Evolutionary conservation across 1,284 basidiomycete genomes (phyloP).

Genomic region (Marasmius tenuissimus): DNA sequence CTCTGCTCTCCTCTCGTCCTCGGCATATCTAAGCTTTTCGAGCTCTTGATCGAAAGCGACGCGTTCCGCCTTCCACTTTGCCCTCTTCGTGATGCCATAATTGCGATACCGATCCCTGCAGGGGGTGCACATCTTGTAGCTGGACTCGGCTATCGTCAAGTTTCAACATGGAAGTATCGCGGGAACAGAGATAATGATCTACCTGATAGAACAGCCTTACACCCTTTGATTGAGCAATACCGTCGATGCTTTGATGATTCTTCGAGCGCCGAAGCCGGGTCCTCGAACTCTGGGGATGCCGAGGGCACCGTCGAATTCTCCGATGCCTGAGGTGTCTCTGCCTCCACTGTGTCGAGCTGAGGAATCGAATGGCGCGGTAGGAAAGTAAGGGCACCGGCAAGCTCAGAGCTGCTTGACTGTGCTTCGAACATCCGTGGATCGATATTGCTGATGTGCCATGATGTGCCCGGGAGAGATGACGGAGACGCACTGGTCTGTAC

Average conservation of each 20-base stretch:
- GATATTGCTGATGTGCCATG: constrained; percentile 23
- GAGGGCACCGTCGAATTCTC: not conserved
- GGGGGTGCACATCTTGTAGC: constrained; percentile 55
- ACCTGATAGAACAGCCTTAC: constrained; percentile 40
- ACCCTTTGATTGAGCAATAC: constrained; percentile 55
- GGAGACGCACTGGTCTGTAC: not conserved
- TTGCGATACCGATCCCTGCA: constrained; percentile 50
- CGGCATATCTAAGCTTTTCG: constrained; percentile 32
- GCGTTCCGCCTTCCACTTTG: constrained; percentile 51
- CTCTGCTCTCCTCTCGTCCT: constrained; percentile 37
- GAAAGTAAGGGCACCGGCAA: constrained; percentile 40
- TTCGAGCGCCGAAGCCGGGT: constrained; percentile 5
- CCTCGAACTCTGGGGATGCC: not conserved
- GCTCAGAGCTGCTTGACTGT: constrained; percentile 32
- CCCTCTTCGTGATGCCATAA: constrained; percentile 55
- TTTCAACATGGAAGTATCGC: not conserved
- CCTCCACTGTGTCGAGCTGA: not conserved
- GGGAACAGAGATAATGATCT: constrained; percentile 2
- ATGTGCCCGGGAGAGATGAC: not conserved
- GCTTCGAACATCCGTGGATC: constrained; percentile 33
- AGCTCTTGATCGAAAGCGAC: constrained; percentile 43
- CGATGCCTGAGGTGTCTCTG: not conserved
- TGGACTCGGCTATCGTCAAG: constrained; percentile 35
- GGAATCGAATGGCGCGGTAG: constrained; percentile 5
- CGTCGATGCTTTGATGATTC: constrained; percentile 21